A percentile compares a stretch with the other conserved stretches of the same genome.
Conservation (phyloP, 2,329 filamentous ascomycete genomes). For the Epichloe sp. region DNA sequence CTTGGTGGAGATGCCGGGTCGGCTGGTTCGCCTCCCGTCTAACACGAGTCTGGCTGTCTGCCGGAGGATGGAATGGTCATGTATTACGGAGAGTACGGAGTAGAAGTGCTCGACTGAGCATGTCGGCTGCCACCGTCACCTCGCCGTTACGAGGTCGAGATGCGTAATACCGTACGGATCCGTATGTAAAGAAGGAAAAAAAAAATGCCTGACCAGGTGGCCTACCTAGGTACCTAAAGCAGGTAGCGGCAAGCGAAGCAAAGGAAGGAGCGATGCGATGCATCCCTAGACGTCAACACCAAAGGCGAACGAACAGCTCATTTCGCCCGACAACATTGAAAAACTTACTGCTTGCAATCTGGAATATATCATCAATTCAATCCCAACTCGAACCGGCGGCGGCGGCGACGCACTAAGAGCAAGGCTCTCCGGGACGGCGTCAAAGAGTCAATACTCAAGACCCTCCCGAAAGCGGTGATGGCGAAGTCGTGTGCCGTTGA, state of each 20-base stretch:
- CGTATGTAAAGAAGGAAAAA: too few species aligned
- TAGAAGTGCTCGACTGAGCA: too few species aligned
- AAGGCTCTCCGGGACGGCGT: neutral
- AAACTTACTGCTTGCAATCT: neutral
- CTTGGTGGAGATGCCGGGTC: slow-evolving; percentile 3
- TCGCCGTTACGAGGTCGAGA: too few species aligned
- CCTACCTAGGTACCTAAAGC: neutral
- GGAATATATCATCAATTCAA: neutral
- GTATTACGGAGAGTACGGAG: too few species aligned
- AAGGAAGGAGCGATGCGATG: neutral
- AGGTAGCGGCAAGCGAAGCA: neutral
- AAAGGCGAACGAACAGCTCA: neutral
- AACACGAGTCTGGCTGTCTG: too few species aligned
- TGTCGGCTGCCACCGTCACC: too few species aligned
- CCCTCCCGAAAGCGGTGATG: slow-evolving; percentile 4
- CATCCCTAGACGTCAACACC: neutral
- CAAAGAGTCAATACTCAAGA: neutral
- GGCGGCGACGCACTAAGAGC: neutral
- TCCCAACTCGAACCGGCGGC: neutral
- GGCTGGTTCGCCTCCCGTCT: slow-evolving; percentile 3
- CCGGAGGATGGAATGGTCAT: too few species aligned
- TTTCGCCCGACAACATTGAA: neutral
- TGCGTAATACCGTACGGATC: too few species aligned
- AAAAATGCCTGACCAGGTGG: too few species aligned
- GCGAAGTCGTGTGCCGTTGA: neutral